These are phyloP conservation scores for Pseudevernia furfuracea DNA, from an alignment of 495 filamentous ascomycete species.

Conservation along the genomic window DNA sequence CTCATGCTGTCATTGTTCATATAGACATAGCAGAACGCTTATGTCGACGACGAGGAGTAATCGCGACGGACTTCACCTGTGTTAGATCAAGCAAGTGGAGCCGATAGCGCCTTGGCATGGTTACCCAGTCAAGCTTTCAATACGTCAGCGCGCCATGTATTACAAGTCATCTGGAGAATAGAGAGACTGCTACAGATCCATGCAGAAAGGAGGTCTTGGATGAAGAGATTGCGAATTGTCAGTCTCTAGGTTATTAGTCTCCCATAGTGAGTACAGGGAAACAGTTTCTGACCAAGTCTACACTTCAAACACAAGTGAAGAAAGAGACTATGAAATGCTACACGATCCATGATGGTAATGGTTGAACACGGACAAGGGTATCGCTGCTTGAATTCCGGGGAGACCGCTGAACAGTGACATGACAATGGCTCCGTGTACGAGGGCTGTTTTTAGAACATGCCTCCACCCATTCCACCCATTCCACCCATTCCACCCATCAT, in stretches of 20 bases:
- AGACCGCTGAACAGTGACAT: background rate
- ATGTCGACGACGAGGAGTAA: slow-evolving; percentile 1
- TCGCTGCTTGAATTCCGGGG: background rate
- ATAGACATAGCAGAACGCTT: background rate
- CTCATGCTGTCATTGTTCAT: slow-evolving; percentile 14
- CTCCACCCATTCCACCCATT: slow-evolving; percentile 17
- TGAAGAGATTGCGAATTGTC: too few relatives aligned
- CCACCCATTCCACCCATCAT: slow-evolving; percentile 17
- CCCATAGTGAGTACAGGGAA: background rate
- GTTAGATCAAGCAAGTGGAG: background rate
- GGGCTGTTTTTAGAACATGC: background rate
- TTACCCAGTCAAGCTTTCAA: too few relatives aligned
- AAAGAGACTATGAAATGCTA: background rate
- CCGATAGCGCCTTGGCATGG: background rate
- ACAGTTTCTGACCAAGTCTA: background rate
- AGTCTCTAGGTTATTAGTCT: too few relatives aligned
- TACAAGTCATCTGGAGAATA: too few relatives aligned
- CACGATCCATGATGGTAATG: background rate
- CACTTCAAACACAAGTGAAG: background rate
- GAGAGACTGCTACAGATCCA: background rate
- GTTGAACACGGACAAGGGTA: background rate
- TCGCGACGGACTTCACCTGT: slow-evolving; percentile 7
- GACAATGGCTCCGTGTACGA: background rate
- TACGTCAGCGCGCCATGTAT: too few relatives aligned
- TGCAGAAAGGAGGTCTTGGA: too few relatives aligned